A percentile compares a stretch with the other conserved stretches of the same genome.
phyloP scores from a whole-genome alignment of 306 rosid genomes.

The Astragalus glycyphyllos region DNA sequence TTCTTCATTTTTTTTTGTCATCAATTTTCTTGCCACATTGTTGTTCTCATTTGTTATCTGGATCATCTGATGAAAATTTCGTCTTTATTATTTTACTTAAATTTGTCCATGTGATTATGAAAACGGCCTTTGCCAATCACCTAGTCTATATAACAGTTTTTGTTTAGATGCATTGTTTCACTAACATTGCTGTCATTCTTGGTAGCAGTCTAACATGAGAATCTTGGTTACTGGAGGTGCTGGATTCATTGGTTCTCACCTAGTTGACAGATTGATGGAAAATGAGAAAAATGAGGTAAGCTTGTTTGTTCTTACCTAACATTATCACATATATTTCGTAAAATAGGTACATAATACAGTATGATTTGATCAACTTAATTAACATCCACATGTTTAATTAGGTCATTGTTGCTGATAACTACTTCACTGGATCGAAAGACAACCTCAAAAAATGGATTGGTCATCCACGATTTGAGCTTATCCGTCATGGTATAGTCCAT shows the following conservation, averaged over 20 bases:
- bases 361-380: conserved; percentile 11
- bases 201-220: conserved; percentile 86
- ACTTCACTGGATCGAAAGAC: conserved; percentile 94
- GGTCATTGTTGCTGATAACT: conserved; percentile 94
- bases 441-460: conserved; percentile 93
- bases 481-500: conserved; percentile 82
- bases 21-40: conserved; percentile 20
- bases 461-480: conserved; percentile 97
- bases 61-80: conserved; percentile 1
- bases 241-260: conserved; percentile 98
- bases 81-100: neutral
- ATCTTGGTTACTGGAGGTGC: conserved; percentile 97
- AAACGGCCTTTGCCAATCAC: conserved; percentile 1
- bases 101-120: conserved; percentile 14
- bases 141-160: neutral
- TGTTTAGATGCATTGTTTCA: conserved; percentile 26
- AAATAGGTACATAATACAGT: neutral
- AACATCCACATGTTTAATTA: conserved; percentile 43
- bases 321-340: conserved; percentile 21
- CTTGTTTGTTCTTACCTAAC: neutral
- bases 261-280: conserved; percentile 95
- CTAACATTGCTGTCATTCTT: conserved; percentile 32
- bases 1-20: neutral
- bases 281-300: conserved; percentile 91
- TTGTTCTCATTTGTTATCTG: conserved; percentile 29